Evolutionary conservation across 208 protist species (phyloP), one percentile per base, ranked within the genome.

Genomic region (Trypanosoma boissoni): DNA sequence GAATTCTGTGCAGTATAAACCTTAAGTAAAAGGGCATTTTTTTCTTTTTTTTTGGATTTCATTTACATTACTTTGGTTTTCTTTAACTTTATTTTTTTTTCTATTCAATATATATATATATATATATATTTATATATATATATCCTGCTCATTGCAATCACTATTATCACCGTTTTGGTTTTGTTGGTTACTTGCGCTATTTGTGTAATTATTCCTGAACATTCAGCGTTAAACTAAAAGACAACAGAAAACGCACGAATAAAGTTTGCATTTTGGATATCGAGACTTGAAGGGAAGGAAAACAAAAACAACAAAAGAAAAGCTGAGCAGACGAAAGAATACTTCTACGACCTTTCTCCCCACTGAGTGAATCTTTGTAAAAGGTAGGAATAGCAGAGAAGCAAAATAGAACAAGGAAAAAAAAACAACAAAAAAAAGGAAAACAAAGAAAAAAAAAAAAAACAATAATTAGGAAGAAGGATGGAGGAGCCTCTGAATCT

Each of bases 401-500:
- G 51, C 32, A 39, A 37, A 49, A 56, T 37, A 36, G 44, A 29
- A 36, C 44, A 24, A 46, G 46, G 48, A 49, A 56, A 16, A 45
- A 64, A 64, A 37, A 49, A 20, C 37, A 37, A 56, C 24, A 58
- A 58, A 58, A 37, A 51, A 57, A 49, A 49, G 39, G 12, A 1
- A 12, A 53, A 45, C 24, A 60, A 50, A 32, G 20, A 50, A 39
- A 32, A 42, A 37, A 44, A 34, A 10, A 16, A 54, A 12, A 65
- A 56, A 45, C 29, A 20, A 53, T 20, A 20, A 52, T 23, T 16
- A 58, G n/a, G 27, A 64, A 57, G 60, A 34, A 78, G 43, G 55
- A 69, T 28, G 50, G 61, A 69, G 5, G 49, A 76, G 5, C 57
- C 65, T 43, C 58, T 83, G 51, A 82, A 65, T 41, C 46, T 80